Percentiles rank a stretch among this genome's conserved stretches.
Evolutionary conservation across 2,329 filamentous ascomycete species (phyloP).

Genomic region (Nemania diffusa): DNA sequence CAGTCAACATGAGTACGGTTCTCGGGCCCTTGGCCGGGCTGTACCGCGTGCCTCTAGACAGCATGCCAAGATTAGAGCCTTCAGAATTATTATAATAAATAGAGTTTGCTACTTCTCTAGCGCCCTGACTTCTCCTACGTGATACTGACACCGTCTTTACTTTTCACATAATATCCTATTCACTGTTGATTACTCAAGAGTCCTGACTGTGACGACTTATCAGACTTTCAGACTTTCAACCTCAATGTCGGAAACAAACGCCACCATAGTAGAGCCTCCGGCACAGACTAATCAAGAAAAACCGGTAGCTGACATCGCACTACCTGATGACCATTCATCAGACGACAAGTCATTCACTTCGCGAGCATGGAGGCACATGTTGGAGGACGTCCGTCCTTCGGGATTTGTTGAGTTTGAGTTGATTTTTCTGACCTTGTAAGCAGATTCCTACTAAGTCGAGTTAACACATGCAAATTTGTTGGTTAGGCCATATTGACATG

Average conservation of each 20-base stretch:
- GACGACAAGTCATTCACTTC: conserved; percentile 35
- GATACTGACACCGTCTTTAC: not conserved
- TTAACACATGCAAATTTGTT: too few species aligned
- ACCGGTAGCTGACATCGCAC: not conserved
- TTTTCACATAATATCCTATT: not conserved
- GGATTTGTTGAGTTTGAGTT: conserved; percentile 59
- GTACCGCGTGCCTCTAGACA: not conserved
- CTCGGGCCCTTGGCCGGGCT: conserved; percentile 27
- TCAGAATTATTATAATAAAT: conserved; percentile 22
- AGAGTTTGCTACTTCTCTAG: conserved; percentile 10
- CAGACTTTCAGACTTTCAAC: not conserved
- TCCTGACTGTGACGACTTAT: not conserved
- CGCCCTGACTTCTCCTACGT: not conserved
- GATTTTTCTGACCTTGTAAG: conserved; percentile 58
- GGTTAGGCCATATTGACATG: not conserved
- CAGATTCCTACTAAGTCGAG: conserved; percentile 13
- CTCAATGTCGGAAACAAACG: conserved; percentile 12
- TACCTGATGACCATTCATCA: not conserved
- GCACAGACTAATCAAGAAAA: not conserved
- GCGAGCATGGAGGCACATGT: conserved; percentile 42
- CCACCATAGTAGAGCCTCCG: conserved; percentile 2
- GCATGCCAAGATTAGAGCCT: conserved; percentile 2
- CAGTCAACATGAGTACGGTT: conserved; percentile 24
- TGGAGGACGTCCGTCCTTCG: conserved; percentile 53
- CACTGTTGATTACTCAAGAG: not conserved